Base-by-base conservation (phyloP, 2,329 filamentous ascomycete genomes). In the Aspergillus sclerotialis region DNA sequence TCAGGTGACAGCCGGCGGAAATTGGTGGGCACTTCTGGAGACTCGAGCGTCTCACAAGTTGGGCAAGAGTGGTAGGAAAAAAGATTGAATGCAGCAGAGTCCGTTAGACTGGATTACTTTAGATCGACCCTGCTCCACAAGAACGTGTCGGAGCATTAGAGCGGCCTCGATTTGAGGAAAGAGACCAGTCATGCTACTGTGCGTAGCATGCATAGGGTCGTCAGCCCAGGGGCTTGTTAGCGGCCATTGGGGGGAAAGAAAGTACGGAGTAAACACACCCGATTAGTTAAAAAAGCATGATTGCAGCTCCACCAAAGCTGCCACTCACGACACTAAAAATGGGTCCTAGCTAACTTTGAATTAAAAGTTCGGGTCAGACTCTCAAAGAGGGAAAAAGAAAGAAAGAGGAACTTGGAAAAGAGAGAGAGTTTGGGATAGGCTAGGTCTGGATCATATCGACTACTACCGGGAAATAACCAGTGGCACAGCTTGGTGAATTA, bases 181-280 rank as follows among this genome's bases (percentile, higher is more conserved):
- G 37, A 32, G 19, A 28, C 26, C 32, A 37, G 25, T 18, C 32
- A 18, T 28, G 15, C 19, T 34, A 28, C 32, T 26, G 15, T 17
- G 28, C 28, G 28, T 16, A 30, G 9, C 14, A 7, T 28, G 26
- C 26, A 28, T 28, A 28, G 14, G 26, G 26, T 28, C 26, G 12
- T 7, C 10, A 14, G 26, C 26, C 42, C 50, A 54, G 52, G 52
- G 53, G 50, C 43, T 57, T 50, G 46, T 54, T 50, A 54, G 44
- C 43, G 38, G 32, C 40, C 48, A n/a, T n/a, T n/a, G 45, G 52
- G 52, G 49, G 49, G 55, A 55, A 38, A 42, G 43, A n/a, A n/a
- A n/a, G n/a, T n/a, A n/a, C n/a, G n/a, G n/a, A n/a, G 48, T 38
- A 45, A 51, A 49, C 40, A 38, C 43, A 52, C 48, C 48, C 48